phyloP scores from a whole-genome alignment of 257 asterid species.

The Solanum lignicaule region DNA sequence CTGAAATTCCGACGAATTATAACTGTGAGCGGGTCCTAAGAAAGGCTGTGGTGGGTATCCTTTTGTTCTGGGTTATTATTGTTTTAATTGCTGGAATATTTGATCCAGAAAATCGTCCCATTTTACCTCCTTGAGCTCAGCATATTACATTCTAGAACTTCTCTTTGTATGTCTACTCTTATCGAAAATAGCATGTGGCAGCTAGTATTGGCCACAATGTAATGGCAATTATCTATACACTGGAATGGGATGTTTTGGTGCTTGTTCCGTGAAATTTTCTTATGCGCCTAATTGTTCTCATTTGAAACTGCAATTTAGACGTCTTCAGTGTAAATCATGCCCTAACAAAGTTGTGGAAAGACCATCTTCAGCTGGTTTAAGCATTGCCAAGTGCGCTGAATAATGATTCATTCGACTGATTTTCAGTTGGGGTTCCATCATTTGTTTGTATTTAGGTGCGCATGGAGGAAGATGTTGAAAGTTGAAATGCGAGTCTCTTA shows the following conservation, averaged over 20 bases:
- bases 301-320: not conserved
- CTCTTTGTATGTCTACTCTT: not conserved
- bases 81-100: constrained; percentile 50
- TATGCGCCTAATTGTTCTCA: not conserved
- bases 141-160: not conserved
- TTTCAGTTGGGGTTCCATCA: not conserved
- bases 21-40: constrained; percentile 33
- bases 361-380: not conserved
- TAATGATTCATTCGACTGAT: not conserved
- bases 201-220: not conserved
- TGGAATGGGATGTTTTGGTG: not conserved
- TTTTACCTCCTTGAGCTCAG: constrained; percentile 16
- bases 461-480: not conserved
- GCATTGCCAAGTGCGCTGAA: not conserved
- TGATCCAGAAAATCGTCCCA: constrained; percentile 47
- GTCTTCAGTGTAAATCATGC: not conserved
- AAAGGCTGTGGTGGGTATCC: constrained; percentile 50
- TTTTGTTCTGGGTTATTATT: constrained; percentile 55
- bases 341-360: not conserved
- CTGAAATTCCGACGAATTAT: constrained; percentile 18
- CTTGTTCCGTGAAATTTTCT: not conserved
- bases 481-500: not conserved
- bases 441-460: not conserved
- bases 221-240: not conserved
- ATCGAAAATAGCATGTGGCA: not conserved